Evolutionary conservation across 2,329 filamentous ascomycete species (phyloP).

Genomic region (Trichoderma polysporum): DNA sequence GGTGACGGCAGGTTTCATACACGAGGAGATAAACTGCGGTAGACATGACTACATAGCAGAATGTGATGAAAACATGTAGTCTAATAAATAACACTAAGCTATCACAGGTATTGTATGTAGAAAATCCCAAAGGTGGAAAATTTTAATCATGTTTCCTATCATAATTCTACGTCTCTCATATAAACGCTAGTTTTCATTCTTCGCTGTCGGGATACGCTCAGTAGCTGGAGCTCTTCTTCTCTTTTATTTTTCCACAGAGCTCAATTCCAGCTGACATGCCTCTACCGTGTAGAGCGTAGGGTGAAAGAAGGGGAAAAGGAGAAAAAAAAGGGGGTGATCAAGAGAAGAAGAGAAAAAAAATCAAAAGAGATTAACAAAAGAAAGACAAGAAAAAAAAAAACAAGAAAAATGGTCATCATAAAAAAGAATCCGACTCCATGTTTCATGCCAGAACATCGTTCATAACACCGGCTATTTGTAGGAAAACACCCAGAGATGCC

Average conservation of each 20-base stretch:
- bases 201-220: slow-evolving; percentile 15
- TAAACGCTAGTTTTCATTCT: slow-evolving; percentile 19
- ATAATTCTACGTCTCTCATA: slow-evolving; percentile 20
- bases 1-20: background rate
- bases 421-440: slow-evolving; percentile 7
- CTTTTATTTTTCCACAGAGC: background rate
- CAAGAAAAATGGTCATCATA: slow-evolving; percentile 2
- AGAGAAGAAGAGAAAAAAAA: background rate
- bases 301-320: slow-evolving; percentile 1
- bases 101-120: background rate
- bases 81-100: background rate
- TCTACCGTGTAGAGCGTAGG: slow-evolving; percentile 10
- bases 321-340: background rate
- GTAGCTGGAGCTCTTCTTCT: slow-evolving; percentile 1
- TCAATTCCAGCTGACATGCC: slow-evolving; percentile 11
- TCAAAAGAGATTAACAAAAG: background rate
- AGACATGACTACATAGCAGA: background rate
- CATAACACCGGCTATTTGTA: slow-evolving; percentile 19
- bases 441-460: slow-evolving; percentile 8
- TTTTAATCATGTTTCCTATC: slow-evolving; percentile 19
- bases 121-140: background rate
- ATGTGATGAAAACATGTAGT: background rate
- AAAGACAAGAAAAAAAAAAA: background rate
- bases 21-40: background rate
- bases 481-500: slow-evolving; percentile 17